Percentiles rank a stretch among this genome's conserved stretches.
Evolutionary conservation across 192 early-diverging fungal species (phyloP).

Genomic region (Allomyces javanicus): DNA sequence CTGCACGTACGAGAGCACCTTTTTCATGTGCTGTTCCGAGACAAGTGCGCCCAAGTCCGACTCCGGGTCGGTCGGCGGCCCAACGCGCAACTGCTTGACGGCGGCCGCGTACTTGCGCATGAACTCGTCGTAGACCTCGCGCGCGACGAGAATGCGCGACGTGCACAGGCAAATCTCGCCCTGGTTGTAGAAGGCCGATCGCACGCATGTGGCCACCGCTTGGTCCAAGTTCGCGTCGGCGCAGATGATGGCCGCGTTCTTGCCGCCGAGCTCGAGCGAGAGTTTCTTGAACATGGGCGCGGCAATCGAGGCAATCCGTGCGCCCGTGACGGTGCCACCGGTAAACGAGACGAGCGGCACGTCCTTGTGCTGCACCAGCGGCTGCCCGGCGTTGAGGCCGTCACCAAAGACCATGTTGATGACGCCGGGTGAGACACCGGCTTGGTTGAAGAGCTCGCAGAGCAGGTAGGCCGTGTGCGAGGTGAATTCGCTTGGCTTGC

Average conservation of each 20-base stretch:
- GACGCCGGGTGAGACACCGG: constrained; percentile 59
- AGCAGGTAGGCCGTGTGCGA: constrained; percentile 42
- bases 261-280: constrained; percentile 66
- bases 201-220: constrained; percentile 42
- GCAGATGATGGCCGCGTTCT: constrained; percentile 61
- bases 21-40: constrained; percentile 44
- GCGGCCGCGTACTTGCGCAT: constrained; percentile 31
- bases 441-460: constrained; percentile 38
- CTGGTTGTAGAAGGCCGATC: constrained; percentile 45
- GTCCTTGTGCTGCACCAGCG: constrained; percentile 44
- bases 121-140: constrained; percentile 41
- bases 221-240: constrained; percentile 52
- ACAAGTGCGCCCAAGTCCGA: constrained; percentile 57
- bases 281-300: constrained; percentile 54
- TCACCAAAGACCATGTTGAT: constrained; percentile 67
- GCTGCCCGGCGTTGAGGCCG: constrained; percentile 41
- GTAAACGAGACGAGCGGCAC: constrained; percentile 60
- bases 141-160: constrained; percentile 62
- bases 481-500: constrained; percentile 60
- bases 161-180: constrained; percentile 65
- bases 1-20: constrained; percentile 45
- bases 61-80: constrained; percentile 37
- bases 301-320: constrained; percentile 31
- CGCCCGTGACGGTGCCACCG: constrained; percentile 47
- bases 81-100: constrained; percentile 32